Evolutionary conservation across 192 early-diverging fungal genomes (phyloP).

Genomic region (Coemansia sp.): DNA sequence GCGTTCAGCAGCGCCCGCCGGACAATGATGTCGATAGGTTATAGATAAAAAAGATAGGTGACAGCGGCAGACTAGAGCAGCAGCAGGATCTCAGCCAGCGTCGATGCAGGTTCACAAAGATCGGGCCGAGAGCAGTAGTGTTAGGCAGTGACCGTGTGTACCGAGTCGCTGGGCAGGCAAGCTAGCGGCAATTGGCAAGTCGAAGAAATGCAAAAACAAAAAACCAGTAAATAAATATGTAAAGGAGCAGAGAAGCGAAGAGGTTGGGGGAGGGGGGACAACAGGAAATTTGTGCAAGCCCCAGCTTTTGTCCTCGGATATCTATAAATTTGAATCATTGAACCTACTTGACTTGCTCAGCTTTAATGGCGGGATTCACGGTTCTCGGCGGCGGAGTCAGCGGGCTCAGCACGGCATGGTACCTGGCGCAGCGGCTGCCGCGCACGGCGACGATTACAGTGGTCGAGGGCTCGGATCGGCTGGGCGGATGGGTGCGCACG

Average conservation of each 20-base stretch:
- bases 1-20: constrained; percentile 10
- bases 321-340: too few relatives aligned
- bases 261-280: background rate
- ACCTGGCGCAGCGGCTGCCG: constrained; percentile 61
- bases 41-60: background rate
- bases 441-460: constrained; percentile 65
- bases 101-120: background rate
- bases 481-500: constrained; percentile 90
- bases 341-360: background rate
- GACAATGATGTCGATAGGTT: background rate
- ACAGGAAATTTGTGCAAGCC: background rate
- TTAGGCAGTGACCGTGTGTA: background rate
- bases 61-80: background rate
- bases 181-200: background rate
- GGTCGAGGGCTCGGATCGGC: constrained; percentile 67
- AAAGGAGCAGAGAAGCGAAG: background rate
- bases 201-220: background rate
- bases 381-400: constrained; percentile 95
- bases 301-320: too few relatives aligned
- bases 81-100: background rate
- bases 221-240: background rate
- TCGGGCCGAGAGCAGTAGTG: constrained; percentile 2
- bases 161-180: background rate
- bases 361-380: constrained; percentile 55
- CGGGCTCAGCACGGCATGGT: constrained; percentile 85